These are phyloP conservation scores for Saturnispora zaruensis DNA, from an alignment of 805 yeast genomes.

Conservation along the genomic window DNA sequence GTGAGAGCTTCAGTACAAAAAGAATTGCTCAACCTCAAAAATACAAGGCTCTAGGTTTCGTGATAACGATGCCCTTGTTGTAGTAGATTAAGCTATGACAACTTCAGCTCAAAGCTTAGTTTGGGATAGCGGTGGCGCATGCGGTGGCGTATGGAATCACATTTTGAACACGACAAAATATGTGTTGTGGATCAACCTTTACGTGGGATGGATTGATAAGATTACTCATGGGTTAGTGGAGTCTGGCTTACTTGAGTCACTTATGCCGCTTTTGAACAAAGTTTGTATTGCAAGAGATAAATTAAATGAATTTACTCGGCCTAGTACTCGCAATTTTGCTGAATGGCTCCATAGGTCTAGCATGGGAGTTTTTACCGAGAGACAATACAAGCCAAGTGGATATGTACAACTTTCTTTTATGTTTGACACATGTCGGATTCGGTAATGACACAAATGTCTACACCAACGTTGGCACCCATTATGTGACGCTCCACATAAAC, in stretches of 20 bases:
- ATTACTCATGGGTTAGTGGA: too few species aligned
- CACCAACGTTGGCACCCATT: background rate
- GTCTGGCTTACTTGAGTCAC: background rate
- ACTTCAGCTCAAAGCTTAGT: too few species aligned
- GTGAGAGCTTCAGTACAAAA: too few species aligned
- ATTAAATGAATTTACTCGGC: background rate
- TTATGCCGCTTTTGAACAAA: background rate
- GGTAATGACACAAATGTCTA: background rate
- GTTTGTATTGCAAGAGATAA: background rate
- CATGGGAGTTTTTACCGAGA: background rate
- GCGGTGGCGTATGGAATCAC: too few species aligned
- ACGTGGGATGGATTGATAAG: background rate
- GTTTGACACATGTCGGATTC: background rate
- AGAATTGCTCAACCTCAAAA: too few species aligned
- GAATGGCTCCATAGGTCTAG: background rate
- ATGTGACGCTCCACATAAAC: background rate
- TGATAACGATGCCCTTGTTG: too few species aligned
- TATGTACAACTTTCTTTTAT: background rate
- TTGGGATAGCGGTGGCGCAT: too few species aligned
- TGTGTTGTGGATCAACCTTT: background rate
- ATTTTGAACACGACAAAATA: too few species aligned
- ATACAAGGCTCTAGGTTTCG: too few species aligned
- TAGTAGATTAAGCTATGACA: too few species aligned
- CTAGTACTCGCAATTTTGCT: background rate
- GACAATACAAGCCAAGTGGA: background rate